phyloP scores from a whole-genome alignment of 805 yeast genomes.

The Candida takata region DNA sequence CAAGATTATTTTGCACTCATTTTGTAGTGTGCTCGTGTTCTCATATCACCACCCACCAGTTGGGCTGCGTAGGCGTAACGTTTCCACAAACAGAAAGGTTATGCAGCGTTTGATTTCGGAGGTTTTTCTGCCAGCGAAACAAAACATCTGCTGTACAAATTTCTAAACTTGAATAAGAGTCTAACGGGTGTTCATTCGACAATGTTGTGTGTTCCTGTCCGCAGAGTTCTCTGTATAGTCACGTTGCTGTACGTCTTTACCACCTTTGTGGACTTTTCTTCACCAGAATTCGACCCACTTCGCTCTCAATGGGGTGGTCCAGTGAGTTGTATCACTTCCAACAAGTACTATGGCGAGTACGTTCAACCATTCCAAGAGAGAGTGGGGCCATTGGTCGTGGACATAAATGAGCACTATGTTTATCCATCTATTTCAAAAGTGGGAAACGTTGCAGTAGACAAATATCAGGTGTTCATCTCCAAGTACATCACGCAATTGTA shows the following conservation, averaged over 20 bases:
- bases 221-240: constrained; percentile 9
- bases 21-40: no score
- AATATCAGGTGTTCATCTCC: constrained; percentile 12
- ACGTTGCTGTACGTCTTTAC: constrained; percentile 11
- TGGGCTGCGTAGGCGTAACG: no score
- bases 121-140: no score
- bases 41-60: no score
- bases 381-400: constrained; percentile 7
- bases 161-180: no score
- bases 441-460: not conserved
- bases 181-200: no score
- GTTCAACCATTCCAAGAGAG: constrained; percentile 14
- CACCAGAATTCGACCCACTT: constrained; percentile 19
- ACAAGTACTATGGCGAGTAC: constrained; percentile 17
- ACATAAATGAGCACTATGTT: constrained; percentile 6
- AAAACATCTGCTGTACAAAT: no score
- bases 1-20: no score
- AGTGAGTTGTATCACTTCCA: constrained; percentile 6
- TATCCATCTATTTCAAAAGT: constrained; percentile 7
- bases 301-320: constrained; percentile 12
- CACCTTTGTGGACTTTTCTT: constrained; percentile 16
- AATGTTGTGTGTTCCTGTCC: not conserved
- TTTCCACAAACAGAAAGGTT: no score
- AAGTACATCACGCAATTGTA: constrained; percentile 7
- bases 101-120: no score